Evolutionary conservation across 2,329 filamentous ascomycete genomes (phyloP).

Genomic region (Mollisia scopiformis): DNA sequence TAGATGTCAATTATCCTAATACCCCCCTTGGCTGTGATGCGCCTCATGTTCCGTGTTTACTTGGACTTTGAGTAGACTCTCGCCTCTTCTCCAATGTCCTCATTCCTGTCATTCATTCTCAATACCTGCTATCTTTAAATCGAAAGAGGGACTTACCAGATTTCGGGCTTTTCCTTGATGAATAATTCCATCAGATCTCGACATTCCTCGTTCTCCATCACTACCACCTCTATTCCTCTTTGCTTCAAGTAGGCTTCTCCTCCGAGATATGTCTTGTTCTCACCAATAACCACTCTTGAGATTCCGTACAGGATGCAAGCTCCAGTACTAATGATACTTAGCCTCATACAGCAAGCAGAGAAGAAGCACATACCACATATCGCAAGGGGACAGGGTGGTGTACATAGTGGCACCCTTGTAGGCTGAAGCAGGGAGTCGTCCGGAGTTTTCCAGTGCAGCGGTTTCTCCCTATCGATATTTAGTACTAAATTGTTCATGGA

Average conservation of each 20-base stretch:
- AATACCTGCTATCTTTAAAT: not conserved
- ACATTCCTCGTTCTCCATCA: conserved; percentile 67
- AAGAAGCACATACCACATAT: conserved; percentile 60
- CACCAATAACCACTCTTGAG: conserved; percentile 73
- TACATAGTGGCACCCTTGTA: conserved; percentile 81
- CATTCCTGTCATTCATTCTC: conserved; percentile 49
- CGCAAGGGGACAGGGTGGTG: conserved; percentile 78
- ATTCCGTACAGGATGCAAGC: conserved; percentile 79
- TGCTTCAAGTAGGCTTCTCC: conserved; percentile 71
- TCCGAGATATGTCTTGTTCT: conserved; percentile 76
- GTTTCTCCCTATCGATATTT: conserved; percentile 66
- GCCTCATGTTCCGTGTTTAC: not conserved
- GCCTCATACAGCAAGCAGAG: not conserved
- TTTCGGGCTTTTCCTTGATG: conserved; percentile 70
- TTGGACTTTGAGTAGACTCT: conserved; percentile 42
- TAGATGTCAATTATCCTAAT: not conserved
- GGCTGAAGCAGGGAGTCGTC: conserved; percentile 68
- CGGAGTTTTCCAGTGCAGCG: conserved; percentile 73
- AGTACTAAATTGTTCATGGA: not conserved
- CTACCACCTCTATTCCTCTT: conserved; percentile 73
- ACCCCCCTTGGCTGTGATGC: not conserved
- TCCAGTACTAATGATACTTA: conserved; percentile 53
- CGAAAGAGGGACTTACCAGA: conserved; percentile 57
- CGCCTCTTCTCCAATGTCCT: conserved; percentile 58
- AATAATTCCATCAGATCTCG: conserved; percentile 72